Evolutionary conservation across 129 eudicot species (phyloP).

Genomic region (Chrysanthemum lavandulifolium): DNA sequence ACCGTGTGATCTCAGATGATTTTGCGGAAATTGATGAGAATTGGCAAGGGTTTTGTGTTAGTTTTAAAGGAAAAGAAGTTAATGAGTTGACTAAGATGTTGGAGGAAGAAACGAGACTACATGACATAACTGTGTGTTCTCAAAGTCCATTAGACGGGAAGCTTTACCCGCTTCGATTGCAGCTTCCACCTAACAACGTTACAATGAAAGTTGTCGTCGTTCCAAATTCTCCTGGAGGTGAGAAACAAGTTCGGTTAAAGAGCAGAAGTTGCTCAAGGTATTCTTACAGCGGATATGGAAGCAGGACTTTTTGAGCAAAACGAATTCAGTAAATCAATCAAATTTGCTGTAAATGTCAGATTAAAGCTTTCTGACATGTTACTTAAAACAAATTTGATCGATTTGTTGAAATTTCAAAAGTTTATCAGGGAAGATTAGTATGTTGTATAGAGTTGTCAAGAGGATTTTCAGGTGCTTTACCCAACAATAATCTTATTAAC

Average conservation of each 20-base stretch:
- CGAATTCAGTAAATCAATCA: constrained; percentile 19
- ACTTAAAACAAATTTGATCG: constrained; percentile 21
- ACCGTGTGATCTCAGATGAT: constrained; percentile 52
- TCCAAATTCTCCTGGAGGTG: constrained; percentile 51
- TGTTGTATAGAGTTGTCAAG: constrained; percentile 32
- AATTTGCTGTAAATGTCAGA: constrained; percentile 5
- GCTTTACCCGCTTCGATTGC: constrained; percentile 74
- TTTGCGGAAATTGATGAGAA: constrained; percentile 50
- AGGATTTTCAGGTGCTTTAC: constrained; percentile 4
- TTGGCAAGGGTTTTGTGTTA: constrained; percentile 44
- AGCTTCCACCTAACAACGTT: constrained; percentile 80
- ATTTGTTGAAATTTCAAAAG: constrained; percentile 18
- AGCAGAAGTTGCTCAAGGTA: constrained; percentile 24
- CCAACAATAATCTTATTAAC: constrained; percentile 18
- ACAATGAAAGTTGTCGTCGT: constrained; percentile 82
- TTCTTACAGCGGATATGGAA: constrained; percentile 12
- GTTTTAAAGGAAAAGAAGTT: constrained; percentile 68
- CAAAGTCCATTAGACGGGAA: constrained; percentile 76
- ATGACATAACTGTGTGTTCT: constrained; percentile 57
- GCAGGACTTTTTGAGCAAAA: constrained; percentile 15
- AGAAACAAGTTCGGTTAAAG: constrained; percentile 33
- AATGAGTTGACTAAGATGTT: constrained; percentile 60
- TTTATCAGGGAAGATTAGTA: constrained; percentile 1
- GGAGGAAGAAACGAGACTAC: constrained; percentile 62
- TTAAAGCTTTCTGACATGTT: background rate